These are phyloP conservation scores for Tylopilus plumbeoviolaceoides DNA, from an alignment of 768 basidiomycete species.

Conservation along the genomic window DNA sequence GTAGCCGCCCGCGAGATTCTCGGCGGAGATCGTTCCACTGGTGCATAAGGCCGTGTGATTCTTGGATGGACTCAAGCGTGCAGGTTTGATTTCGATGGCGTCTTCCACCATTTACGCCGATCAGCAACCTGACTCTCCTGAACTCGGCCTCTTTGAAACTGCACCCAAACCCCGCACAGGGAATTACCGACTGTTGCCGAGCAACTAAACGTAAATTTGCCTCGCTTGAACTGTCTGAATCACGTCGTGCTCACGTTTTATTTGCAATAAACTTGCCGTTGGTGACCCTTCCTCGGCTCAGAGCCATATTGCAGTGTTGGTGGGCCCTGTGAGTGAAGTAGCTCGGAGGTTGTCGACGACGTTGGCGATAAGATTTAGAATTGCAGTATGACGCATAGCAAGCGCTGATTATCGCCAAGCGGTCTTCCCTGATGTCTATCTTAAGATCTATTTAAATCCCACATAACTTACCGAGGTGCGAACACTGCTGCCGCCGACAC, in stretches of 20 bases:
- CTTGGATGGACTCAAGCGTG: conserved; percentile 47
- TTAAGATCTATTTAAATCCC: conserved; percentile 82
- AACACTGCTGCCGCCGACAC: no score
- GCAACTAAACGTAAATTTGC: conserved; percentile 58
- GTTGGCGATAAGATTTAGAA: conserved; percentile 52
- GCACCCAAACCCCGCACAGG: conserved; percentile 55
- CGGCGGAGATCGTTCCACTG: conserved; percentile 33
- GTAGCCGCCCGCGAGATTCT: conserved; percentile 58
- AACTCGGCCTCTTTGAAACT: conserved; percentile 67
- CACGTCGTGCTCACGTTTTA: background rate
- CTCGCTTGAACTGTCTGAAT: background rate
- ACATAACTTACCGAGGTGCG: conserved; percentile 63
- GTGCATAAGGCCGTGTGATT: no score
- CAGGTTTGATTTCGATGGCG: conserved; percentile 59
- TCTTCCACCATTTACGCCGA: conserved; percentile 71
- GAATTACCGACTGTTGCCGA: conserved; percentile 57
- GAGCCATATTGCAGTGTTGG: conserved; percentile 63
- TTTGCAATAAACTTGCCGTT: conserved; percentile 56
- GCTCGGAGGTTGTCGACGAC: conserved; percentile 86
- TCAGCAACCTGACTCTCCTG: conserved; percentile 69
- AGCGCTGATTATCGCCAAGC: conserved; percentile 9
- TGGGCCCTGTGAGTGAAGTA: conserved; percentile 82
- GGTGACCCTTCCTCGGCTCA: conserved; percentile 68
- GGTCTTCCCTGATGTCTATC: conserved; percentile 54
- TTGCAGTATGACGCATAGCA: background rate